Base-by-base conservation (phyloP, 177 flowering plant genomes). In the Tripterygium wilfordii region DNA sequence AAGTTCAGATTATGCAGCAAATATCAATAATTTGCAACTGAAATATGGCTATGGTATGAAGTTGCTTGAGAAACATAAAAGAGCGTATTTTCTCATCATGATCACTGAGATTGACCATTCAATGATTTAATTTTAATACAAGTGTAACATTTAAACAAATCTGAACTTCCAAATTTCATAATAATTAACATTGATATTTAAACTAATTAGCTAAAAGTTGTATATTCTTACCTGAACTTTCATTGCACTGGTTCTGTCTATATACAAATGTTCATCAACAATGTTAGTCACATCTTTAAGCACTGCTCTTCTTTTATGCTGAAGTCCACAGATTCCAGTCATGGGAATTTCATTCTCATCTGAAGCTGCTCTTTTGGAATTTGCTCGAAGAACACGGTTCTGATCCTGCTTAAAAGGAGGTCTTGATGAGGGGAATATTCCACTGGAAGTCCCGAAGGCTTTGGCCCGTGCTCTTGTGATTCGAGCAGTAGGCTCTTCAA, bases 391-490 rank as follows among this genome's bases (percentile, higher is more conserved):
- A 38, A 18, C 65, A 35, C n/a, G 48, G 38, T 61, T 75, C 24
- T 32, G 68, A 1, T 60, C 72, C 27, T 54, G 62, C 36, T 63
- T 66, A 28, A 50, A 45, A 13, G 66, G 49, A 23, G 76, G 74
- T 38, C 62, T 63, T 25, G 62, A 43, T 16, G 63, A 30, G 9
- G 67, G 61, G n/a, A 44, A 46, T 31, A 64, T 27, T 29, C 58
- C 68, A 35, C 61, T 56, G 10, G 58, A 51, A 9, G 47, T 36
- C 25, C 65, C 66, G 49, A 68, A 49, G 14, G 68, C 57, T 64
- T 65, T 78, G 23, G 79, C 75, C 31, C 64, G 63, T 56, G 80
- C 60, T 54, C 81, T 33, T 18, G 83, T 78, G n/a, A 78, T 59
- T 49, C 83, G 58, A 35, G 44, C 55, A 13, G 42, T 20, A 25